phyloP scores from a whole-genome alignment of 306 rosid genomes.

The Biancaea sappan region DNA sequence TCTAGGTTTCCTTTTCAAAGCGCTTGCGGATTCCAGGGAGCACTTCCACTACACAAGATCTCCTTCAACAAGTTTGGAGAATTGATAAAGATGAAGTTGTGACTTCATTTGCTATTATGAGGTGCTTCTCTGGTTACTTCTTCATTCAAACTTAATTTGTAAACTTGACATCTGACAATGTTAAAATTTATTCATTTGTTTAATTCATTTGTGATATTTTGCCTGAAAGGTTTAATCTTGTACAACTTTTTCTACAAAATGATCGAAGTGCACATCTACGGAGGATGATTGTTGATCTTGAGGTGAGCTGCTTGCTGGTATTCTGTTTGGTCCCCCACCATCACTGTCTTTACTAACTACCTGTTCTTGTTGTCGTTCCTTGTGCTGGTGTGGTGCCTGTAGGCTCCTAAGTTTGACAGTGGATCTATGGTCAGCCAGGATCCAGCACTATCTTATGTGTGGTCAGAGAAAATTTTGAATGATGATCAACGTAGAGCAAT shows the following conservation, averaged over 20 bases:
- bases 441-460: conserved; percentile 84
- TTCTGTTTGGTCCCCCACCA: conserved; percentile 6
- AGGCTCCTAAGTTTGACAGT: conserved; percentile 95
- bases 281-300: conserved; percentile 86
- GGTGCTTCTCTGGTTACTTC: conserved; percentile 48
- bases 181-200: conserved; percentile 23
- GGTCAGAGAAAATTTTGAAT: conserved; percentile 80
- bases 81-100: conserved; percentile 78
- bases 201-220: conserved; percentile 40
- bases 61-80: conserved; percentile 76
- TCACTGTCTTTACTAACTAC: conserved; percentile 11
- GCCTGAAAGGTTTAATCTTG: conserved; percentile 74
- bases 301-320: conserved; percentile 48
- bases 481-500: conserved; percentile 90
- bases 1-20: conserved; percentile 85
- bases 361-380: conserved; percentile 25
- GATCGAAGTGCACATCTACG: conserved; percentile 66
- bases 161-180: not conserved
- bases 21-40: conserved; percentile 73
- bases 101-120: conserved; percentile 84
- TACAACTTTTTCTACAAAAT: conserved; percentile 74
- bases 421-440: conserved; percentile 85
- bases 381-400: conserved; percentile 35
- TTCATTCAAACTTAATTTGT: conserved; percentile 22
- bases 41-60: conserved; percentile 60